Evolutionary conservation across 768 basidiomycete species (phyloP).

Genomic region (Leccinum imitatum): DNA sequence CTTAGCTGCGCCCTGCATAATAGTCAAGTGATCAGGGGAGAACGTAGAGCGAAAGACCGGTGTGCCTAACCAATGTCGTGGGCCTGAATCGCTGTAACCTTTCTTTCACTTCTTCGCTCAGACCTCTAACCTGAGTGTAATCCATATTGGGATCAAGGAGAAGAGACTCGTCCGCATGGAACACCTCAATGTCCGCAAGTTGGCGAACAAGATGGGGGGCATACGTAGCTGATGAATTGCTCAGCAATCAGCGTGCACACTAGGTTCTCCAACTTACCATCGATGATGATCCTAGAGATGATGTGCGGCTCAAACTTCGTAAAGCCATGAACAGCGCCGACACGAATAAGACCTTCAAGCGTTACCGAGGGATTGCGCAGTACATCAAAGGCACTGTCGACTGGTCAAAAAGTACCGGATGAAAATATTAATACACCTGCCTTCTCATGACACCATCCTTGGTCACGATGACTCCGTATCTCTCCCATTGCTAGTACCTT

Average conservation of each 20-base stretch:
- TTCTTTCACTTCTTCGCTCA: conserved; percentile 77
- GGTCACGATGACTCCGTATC: conserved; percentile 40
- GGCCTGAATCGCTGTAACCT: conserved; percentile 61
- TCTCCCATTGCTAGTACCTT: conserved; percentile 40
- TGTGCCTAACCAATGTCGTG: conserved; percentile 56
- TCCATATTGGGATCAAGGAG: conserved; percentile 68
- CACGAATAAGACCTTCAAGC: conserved; percentile 41
- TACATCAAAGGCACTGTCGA: conserved; percentile 69
- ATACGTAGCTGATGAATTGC: conserved; percentile 52
- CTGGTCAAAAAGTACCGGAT: background rate
- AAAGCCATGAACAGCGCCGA: conserved; percentile 44
- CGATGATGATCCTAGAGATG: conserved; percentile 63
- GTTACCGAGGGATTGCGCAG: conserved; percentile 59
- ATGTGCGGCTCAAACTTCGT: conserved; percentile 48
- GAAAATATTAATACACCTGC: conserved; percentile 23
- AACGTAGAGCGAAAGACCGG: background rate
- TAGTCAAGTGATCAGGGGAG: background rate
- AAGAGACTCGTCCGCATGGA: conserved; percentile 75
- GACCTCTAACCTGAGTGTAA: conserved; percentile 59
- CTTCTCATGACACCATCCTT: conserved; percentile 46
- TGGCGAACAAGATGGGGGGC: conserved; percentile 66
- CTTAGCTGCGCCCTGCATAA: conserved; percentile 80
- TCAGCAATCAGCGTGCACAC: conserved; percentile 4
- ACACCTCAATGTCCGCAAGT: conserved; percentile 69
- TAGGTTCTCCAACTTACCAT: conserved; percentile 46